Evolutionary conservation across 495 filamentous ascomycete genomes (phyloP).

Genomic region (Cenococcum geophilum): DNA sequence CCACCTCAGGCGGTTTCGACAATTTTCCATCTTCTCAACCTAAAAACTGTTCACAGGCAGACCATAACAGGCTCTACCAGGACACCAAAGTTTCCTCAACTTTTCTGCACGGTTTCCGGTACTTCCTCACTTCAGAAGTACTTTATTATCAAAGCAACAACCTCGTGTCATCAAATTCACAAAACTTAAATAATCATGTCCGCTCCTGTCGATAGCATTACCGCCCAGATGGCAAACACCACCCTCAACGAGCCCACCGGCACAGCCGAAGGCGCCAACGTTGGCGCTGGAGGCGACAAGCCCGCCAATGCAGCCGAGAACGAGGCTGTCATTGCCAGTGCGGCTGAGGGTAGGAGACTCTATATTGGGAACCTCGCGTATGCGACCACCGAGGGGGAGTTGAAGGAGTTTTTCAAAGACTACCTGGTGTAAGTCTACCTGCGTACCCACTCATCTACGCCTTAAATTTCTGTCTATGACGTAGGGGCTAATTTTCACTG

Average conservation of each 20-base stretch:
- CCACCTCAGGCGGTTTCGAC: constrained; percentile 37
- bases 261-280: constrained; percentile 32
- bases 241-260: constrained; percentile 50
- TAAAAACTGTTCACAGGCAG: constrained; percentile 32
- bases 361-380: constrained; percentile 99
- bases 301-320: constrained; percentile 56
- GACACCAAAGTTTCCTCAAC: constrained; percentile 38
- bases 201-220: constrained; percentile 64
- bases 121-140: constrained; percentile 27
- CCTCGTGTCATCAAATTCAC: constrained; percentile 38
- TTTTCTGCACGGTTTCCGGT: constrained; percentile 28
- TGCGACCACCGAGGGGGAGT: constrained; percentile 98
- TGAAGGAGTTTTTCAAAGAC: constrained; percentile 97
- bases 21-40: constrained; percentile 27
- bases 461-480: neutral
- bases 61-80: constrained; percentile 32
- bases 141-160: constrained; percentile 11
- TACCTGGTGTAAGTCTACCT: constrained; percentile 83
- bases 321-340: constrained; percentile 90
- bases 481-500: constrained; percentile 20
- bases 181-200: constrained; percentile 38
- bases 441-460: neutral
- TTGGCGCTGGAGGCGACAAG: constrained; percentile 37
- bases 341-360: constrained; percentile 94
- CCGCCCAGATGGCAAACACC: constrained; percentile 75